Evolutionary conservation across 495 filamentous ascomycete genomes (phyloP), one percentile per base, ranked within the genome.

Genomic region (Glutinoglossum americanum): DNA sequence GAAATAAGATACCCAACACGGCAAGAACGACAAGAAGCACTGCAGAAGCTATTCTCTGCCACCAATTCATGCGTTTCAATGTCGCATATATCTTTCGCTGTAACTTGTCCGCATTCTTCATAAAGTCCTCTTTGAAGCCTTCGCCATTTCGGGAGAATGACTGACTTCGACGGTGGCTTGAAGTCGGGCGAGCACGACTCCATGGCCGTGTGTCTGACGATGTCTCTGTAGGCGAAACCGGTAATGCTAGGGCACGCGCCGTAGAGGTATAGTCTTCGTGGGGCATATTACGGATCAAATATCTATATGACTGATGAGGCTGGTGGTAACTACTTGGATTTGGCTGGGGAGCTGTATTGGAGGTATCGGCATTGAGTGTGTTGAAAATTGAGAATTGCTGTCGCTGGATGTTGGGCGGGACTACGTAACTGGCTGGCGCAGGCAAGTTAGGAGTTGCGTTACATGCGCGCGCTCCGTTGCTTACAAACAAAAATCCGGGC

Each of bases 171-270:
- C 44, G 56, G 19, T 49, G 56, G 15, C 37, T 33, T 33, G 44
- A 48, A 58, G 21, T 45, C 17, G 35, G 53, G 17, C 23, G 56
- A 53, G 11, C 21, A 28, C 56, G 44, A 33, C 54, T 41, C 33
- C 33, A 39, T 41, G 54, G 44, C 27, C 37, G 41, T 1, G 44
- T 0, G 21, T 47, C 39, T 19, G 44, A 23, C 0, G 37, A n/a
- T 10, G 63, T 70, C 62, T 71, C 73, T 51, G 72, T 64, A 30
- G 75, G 71, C 1, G 77, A 77, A 23, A 78, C 67, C 10, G 80
- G 76, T 9, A 83, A 68, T 54, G 82, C 76, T 41, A 85, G 75
- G 49, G 80, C 81, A 65, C 79, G 76, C 21, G 80, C 80, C 21
- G 80, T 80, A 51, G 80, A 80, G 56, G 70, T 58, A 68, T 83